Evolutionary conservation across 148 eudicot species (phyloP), one percentile per base, ranked within the genome.

Genomic region (Fagopyrum tataricum): DNA sequence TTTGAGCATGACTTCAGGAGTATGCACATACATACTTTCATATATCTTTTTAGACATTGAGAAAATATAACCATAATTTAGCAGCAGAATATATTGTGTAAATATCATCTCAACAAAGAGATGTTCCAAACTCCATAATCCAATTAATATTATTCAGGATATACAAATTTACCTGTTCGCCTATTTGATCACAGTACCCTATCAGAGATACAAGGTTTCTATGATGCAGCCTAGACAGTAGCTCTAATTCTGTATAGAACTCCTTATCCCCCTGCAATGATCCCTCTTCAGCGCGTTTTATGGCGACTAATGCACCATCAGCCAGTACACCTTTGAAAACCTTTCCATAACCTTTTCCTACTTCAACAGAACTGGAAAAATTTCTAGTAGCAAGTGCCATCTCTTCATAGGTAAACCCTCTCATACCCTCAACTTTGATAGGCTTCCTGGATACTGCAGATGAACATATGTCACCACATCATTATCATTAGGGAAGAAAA

Each of bases 331-430:
- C 98, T 84, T 71, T 88, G 72, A 84, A 91, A 49, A 94, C 98
- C 49, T 83, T 89, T 74, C 98, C 98, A 75, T 94, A 94, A 77
- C 98, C 98, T 82, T 80, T 84, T 10, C 98, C 98, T 70, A 94
- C 86, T 82, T 88, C 86, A 79, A 84, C 72, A 48, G 89, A 80
- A 67, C 58, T 66, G 76, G 75, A 76, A 70, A 94, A 94, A 74
- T 76, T 77, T 52, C 77, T 47, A 55, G 98, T 94, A 69, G 91
- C 97, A 49, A 59, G 77, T 78, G 86, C 78, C 89, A 91, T 70
- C 79, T 91, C 95, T 76, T 84, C 82, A 72, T 82, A 91, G 44
- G 84, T 80, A 81, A 91, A 91, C 59, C 85, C 88, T 80, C 80
- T 94, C 79, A 91, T 89, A 17, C 93, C 97, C 44, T 94, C 98